Conservation (phyloP, 768 basidiomycete species). For the Dioszegia hungarica region DNA sequence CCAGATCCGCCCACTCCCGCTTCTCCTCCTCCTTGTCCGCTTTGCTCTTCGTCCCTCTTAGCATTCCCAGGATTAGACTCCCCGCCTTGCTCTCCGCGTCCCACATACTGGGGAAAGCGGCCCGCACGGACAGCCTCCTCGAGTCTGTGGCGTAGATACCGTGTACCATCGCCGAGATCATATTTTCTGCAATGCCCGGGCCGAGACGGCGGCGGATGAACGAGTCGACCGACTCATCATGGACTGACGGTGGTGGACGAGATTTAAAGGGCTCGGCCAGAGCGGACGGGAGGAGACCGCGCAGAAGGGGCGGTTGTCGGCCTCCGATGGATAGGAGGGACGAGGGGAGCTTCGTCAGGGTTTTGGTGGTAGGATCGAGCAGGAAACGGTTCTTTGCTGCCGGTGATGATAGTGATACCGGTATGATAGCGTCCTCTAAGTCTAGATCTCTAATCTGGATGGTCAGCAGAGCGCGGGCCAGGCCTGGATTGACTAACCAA, state of each 20-base stretch:
- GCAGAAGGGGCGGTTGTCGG: constrained; percentile 23
- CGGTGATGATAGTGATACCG: constrained; percentile 62
- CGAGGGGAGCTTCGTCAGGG: constrained; percentile 55
- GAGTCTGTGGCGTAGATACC: constrained; percentile 91
- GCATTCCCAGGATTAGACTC: constrained; percentile 62
- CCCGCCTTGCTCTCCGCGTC: constrained; percentile 65
- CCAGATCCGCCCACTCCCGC: constrained; percentile 64
- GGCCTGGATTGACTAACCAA: constrained; percentile 58
- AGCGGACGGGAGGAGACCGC: constrained; percentile 56
- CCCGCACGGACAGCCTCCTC: constrained; percentile 61
- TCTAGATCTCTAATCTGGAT: constrained; percentile 69
- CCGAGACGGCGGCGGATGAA: constrained; percentile 75
- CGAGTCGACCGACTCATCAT: constrained; percentile 75
- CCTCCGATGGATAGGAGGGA: constrained; percentile 50
- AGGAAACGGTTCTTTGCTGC: constrained; percentile 76
- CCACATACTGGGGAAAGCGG: constrained; percentile 72
- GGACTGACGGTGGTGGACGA: constrained; percentile 15
- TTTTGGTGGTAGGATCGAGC: constrained; percentile 43
- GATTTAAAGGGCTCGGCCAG: constrained; percentile 58
- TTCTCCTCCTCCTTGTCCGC: constrained; percentile 20
- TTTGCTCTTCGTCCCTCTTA: constrained; percentile 4
- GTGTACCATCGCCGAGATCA: constrained; percentile 78
- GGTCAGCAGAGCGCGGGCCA: neutral
- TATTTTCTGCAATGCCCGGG: constrained; percentile 61
- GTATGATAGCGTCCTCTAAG: constrained; percentile 60